These are phyloP conservation scores for Penicillium atrosanguineum DNA, from an alignment of 495 filamentous ascomycete genomes.

Conservation along the genomic window DNA sequence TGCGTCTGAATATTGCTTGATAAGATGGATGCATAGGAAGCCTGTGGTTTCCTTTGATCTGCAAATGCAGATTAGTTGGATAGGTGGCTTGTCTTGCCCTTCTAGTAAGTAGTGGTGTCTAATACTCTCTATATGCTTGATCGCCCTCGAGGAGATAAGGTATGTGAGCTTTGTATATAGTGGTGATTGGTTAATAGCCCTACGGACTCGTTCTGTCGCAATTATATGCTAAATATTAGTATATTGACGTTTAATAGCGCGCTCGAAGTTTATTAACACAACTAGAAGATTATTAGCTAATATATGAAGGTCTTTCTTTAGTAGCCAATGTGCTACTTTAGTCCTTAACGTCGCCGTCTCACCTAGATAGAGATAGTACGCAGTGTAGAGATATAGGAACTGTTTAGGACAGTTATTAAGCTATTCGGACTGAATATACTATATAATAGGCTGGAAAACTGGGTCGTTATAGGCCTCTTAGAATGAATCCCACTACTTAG, in stretches of 20 bases:
- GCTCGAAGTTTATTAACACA: neutral
- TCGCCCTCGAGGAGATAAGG: neutral
- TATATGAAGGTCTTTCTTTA: slow-evolving; percentile 3
- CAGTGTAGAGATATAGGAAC: neutral
- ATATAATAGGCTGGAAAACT: neutral
- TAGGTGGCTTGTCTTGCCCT: neutral
- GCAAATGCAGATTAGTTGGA: neutral
- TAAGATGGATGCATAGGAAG: neutral
- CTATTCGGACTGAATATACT: slow-evolving; percentile 4
- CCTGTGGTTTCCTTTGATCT: neutral
- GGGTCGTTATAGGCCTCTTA: neutral
- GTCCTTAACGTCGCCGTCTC: neutral
- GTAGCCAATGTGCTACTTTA: slow-evolving; percentile 3
- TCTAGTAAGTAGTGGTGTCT: neutral
- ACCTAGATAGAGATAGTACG: neutral
- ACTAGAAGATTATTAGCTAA: slow-evolving; percentile 1
- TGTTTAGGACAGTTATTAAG: neutral
- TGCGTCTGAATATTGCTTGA: neutral
- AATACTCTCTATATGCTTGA: neutral
- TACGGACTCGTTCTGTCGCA: neutral
- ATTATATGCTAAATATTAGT: neutral
- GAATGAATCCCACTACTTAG: neutral
- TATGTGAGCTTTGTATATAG: neutral
- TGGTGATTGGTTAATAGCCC: neutral
- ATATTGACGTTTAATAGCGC: neutral